Conservation (phyloP, 192 early-diverging fungal genomes). For the Mortierella antarctica region DNA sequence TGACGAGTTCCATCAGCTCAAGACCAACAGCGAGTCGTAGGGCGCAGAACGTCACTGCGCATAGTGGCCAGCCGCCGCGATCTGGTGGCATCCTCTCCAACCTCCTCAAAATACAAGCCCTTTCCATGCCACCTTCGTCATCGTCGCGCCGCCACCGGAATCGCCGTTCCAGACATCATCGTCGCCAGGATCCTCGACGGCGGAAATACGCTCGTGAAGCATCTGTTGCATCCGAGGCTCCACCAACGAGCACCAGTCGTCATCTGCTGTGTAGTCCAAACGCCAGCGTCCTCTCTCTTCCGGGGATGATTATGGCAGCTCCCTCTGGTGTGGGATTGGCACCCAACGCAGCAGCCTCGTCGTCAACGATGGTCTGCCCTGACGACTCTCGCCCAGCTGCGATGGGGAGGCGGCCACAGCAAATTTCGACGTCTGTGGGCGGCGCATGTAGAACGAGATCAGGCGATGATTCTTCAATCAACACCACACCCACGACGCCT, state of each 20-base stretch:
- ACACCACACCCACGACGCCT: not conserved
- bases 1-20: no score
- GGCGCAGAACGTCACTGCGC: slow-evolving; percentile 4
- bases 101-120: slow-evolving; percentile 33
- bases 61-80: not conserved
- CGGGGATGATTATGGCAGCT: slow-evolving; percentile 27
- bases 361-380: not conserved
- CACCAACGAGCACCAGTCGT: not conserved
- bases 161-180: not conserved
- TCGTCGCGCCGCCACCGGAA: slow-evolving; percentile 1
- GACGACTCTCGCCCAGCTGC: not conserved
- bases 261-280: slow-evolving; percentile 15
- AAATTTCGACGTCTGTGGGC: not conserved
- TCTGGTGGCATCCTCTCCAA: slow-evolving; percentile 49
- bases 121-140: slow-evolving; percentile 19
- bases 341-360: not conserved
- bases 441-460: not conserved
- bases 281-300: slow-evolving; percentile 25
- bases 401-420: not conserved
- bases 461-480: not conserved
- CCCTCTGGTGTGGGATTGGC: slow-evolving; percentile 15
- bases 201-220: slow-evolving; percentile 1
- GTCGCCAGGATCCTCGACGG: not conserved
- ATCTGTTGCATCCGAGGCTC: slow-evolving; percentile 10
- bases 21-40: not conserved